Conservation (phyloP, 805 yeast species). For the Metschnikowia lunata region DNA sequence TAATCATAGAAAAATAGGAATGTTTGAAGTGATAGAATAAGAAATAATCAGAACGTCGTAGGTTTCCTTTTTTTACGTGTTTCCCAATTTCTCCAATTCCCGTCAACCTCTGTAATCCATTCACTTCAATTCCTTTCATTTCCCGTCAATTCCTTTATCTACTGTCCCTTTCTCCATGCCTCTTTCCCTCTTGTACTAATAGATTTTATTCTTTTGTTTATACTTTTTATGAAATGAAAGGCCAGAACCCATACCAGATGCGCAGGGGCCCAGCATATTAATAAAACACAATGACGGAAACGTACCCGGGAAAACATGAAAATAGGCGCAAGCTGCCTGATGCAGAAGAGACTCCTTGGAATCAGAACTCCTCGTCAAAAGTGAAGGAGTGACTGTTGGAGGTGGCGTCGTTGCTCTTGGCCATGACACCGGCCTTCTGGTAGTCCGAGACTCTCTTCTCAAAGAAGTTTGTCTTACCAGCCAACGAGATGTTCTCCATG, state of each 20-base stretch:
- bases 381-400: constrained; percentile 57
- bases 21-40: too few relatives aligned
- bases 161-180: too few relatives aligned
- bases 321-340: too few relatives aligned
- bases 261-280: constrained; percentile 14
- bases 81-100: too few relatives aligned
- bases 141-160: too few relatives aligned
- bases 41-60: too few relatives aligned
- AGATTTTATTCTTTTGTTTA: not conserved
- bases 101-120: too few relatives aligned
- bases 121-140: too few relatives aligned
- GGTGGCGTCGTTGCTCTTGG: constrained; percentile 51
- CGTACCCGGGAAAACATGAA: constrained; percentile 1
- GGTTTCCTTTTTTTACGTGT: too few relatives aligned
- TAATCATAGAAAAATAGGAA: too few relatives aligned
- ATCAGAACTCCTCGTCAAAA: constrained; percentile 86
- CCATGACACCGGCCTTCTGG: constrained; percentile 99
- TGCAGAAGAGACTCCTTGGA: not conserved
- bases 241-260: constrained; percentile 15
- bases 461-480: constrained; percentile 98
- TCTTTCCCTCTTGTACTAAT: not conserved
- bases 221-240: constrained; percentile 5
- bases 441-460: constrained; percentile 98
- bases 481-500: constrained; percentile 97
- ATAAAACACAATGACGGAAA: constrained; percentile 5